Percentiles rank a stretch among this genome's conserved stretches.
These are phyloP conservation scores for Pichia paraexigua DNA, from an alignment of 805 yeast species.

Conservation along the genomic window DNA sequence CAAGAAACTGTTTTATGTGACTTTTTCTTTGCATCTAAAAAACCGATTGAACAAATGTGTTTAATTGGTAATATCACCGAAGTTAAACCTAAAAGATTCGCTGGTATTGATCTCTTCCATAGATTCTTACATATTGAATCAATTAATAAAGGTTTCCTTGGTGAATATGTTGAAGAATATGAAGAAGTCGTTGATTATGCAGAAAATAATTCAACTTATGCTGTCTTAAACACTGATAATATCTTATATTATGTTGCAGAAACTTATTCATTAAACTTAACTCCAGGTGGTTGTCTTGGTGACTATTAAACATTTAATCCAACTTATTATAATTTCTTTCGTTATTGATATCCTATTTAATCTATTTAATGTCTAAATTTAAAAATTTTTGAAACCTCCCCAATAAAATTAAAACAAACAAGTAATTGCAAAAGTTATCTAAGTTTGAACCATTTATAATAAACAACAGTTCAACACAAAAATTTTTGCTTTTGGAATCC, in stretches of 20 bases:
- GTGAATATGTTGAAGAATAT: conserved; percentile 30
- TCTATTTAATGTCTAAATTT: no score
- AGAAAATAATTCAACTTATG: conserved; percentile 24
- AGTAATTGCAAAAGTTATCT: no score
- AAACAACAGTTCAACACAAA: no score
- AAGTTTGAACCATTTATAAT: no score
- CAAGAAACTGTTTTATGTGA: conserved; percentile 37
- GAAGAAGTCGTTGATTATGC: conserved; percentile 31
- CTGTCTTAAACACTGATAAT: conserved; percentile 30
- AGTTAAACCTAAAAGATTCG: conserved; percentile 25
- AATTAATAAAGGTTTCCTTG: conserved; percentile 27
- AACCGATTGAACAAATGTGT: conserved; percentile 28
- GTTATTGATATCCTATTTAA: not conserved
- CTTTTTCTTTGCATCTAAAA: conserved; percentile 28
- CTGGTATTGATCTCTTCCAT: conserved; percentile 31
- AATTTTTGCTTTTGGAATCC: no score
- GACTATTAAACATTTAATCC: conserved; percentile 22
- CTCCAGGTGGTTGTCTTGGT: conserved; percentile 25
- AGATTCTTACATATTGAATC: conserved; percentile 31
- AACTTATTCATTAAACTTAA: conserved; percentile 24
- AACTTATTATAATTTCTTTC: not conserved
- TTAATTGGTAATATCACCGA: conserved; percentile 28
- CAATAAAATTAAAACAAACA: no score
- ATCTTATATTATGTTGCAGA: conserved; percentile 28
- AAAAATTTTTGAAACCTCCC: no score